phyloP scores from a whole-genome alignment of 192 early-diverging fungal species.

The Coemansia sp. region DNA sequence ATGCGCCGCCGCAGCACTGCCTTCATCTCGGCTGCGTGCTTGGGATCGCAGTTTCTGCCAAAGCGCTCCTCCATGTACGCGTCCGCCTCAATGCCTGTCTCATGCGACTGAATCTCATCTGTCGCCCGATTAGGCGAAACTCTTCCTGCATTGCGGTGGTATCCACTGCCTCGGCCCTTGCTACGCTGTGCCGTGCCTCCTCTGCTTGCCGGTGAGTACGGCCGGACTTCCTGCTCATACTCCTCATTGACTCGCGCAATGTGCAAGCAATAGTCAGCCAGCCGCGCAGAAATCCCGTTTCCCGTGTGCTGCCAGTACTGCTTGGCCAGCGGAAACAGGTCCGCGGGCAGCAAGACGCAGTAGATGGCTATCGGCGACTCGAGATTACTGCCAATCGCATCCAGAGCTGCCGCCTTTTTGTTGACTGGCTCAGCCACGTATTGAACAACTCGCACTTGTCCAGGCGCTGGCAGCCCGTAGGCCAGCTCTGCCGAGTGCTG shows the following conservation, averaged over 20 bases:
- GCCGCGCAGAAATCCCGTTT: constrained; percentile 83
- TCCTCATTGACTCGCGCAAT: constrained; percentile 64
- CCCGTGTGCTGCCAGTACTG: constrained; percentile 97
- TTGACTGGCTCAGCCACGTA: constrained; percentile 39
- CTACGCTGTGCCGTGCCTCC: constrained; percentile 1
- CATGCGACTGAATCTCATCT: constrained; percentile 25
- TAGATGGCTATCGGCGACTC: constrained; percentile 61
- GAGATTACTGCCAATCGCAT: constrained; percentile 50
- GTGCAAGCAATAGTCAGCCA: constrained; percentile 81
- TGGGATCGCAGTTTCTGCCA: constrained; percentile 83
- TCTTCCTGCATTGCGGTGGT: not conserved
- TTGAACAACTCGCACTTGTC: constrained; percentile 50
- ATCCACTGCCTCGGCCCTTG: not conserved
- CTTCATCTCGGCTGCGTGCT: constrained; percentile 75
- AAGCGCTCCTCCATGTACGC: constrained; percentile 91
- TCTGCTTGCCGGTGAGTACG: constrained; percentile 18
- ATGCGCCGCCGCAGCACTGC: constrained; percentile 76
- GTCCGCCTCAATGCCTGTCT: constrained; percentile 31
- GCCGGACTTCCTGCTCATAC: constrained; percentile 24
- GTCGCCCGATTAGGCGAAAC: not conserved
- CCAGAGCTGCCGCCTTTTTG: constrained; percentile 43
- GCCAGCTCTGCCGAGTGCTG: constrained; percentile 6
- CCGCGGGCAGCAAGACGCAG: constrained; percentile 75
- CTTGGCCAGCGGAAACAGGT: constrained; percentile 76
- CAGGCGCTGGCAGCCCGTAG: constrained; percentile 22